Evolutionary conservation across 2,329 filamentous ascomycete species (phyloP).

Genomic region (Aspergillus arachidicola): DNA sequence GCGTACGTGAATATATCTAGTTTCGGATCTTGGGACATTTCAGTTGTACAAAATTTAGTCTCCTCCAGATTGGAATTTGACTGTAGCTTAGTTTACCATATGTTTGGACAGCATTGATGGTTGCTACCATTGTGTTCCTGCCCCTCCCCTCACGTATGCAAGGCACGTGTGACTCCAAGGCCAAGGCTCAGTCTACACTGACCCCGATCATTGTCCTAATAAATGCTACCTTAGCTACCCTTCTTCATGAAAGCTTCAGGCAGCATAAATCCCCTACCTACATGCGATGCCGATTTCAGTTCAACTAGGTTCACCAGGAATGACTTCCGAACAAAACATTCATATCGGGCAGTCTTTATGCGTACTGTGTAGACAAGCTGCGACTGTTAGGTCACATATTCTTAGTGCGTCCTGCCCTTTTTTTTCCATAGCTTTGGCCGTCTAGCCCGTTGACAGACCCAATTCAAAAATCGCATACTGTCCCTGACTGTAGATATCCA

Average conservation of each 20-base stretch:
- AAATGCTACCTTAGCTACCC: not conserved
- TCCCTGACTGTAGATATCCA: not conserved
- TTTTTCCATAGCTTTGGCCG: not conserved
- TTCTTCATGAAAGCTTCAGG: not conserved
- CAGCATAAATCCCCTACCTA: not conserved
- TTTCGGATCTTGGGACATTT: too few species aligned
- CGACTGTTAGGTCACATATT: not conserved
- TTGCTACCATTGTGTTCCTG: too few species aligned
- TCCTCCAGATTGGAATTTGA: too few species aligned
- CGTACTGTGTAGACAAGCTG: slow-evolving; percentile 5
- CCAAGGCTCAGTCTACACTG: too few species aligned
- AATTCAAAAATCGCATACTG: not conserved
- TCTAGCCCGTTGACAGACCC: not conserved
- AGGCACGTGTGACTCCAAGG: too few species aligned
- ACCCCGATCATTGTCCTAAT: not conserved
- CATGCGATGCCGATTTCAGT: not conserved
- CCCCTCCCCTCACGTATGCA: too few species aligned
- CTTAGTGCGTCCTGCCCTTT: not conserved
- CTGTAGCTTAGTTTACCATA: too few species aligned
- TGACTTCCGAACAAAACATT: not conserved
- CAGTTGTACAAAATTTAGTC: too few species aligned
- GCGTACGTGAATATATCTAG: too few species aligned
- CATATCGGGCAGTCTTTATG: slow-evolving; percentile 1
- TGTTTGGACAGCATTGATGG: too few species aligned
- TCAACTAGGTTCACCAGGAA: not conserved